These are phyloP conservation scores for Moricandia moricandioides DNA, from an alignment of 345 rosid species.

Conservation along the genomic window DNA sequence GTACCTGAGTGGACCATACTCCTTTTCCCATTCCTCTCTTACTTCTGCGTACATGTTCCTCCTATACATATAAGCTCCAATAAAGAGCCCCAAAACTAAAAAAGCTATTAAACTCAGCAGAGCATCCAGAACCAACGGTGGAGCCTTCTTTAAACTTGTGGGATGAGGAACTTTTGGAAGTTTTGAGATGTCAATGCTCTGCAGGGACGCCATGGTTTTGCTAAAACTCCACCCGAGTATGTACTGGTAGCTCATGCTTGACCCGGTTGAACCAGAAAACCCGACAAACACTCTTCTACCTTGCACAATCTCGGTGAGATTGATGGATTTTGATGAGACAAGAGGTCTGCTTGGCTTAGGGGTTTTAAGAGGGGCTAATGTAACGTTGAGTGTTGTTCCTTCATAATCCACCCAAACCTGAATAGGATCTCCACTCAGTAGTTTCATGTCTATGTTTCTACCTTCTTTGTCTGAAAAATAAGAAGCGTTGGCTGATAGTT, in stretches of 20 bases:
- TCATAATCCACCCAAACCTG: slow-evolving; percentile 73
- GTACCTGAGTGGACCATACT: slow-evolving; percentile 51
- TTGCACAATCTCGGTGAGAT: slow-evolving; percentile 45
- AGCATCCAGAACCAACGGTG: slow-evolving; percentile 21
- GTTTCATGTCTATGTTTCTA: slow-evolving; percentile 28
- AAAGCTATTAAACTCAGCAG: slow-evolving; percentile 30
- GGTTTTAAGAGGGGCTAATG: slow-evolving; percentile 40
- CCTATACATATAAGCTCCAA: slow-evolving; percentile 31
- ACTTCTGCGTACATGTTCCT: slow-evolving; percentile 50
- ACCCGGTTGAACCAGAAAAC: slow-evolving; percentile 57
- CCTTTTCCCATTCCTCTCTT: slow-evolving; percentile 64
- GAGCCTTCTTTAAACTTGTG: neutral
- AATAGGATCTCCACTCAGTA: slow-evolving; percentile 45
- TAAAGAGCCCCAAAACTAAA: slow-evolving; percentile 14
- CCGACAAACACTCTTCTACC: slow-evolving; percentile 51
- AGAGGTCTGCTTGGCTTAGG: slow-evolving; percentile 51
- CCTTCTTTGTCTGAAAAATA: slow-evolving; percentile 38
- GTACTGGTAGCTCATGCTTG: slow-evolving; percentile 41
- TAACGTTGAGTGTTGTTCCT: slow-evolving; percentile 44
- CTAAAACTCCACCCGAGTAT: slow-evolving; percentile 71
- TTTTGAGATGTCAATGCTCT: slow-evolving; percentile 39
- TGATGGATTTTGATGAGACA: slow-evolving; percentile 38
- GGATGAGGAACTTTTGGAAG: slow-evolving; percentile 51
- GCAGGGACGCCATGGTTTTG: slow-evolving; percentile 38
- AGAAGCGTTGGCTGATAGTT: slow-evolving; percentile 32